Evolutionary conservation across 176 grass and related monocot genomes (phyloP).

Genomic region (Thinopyrum elongatum): DNA sequence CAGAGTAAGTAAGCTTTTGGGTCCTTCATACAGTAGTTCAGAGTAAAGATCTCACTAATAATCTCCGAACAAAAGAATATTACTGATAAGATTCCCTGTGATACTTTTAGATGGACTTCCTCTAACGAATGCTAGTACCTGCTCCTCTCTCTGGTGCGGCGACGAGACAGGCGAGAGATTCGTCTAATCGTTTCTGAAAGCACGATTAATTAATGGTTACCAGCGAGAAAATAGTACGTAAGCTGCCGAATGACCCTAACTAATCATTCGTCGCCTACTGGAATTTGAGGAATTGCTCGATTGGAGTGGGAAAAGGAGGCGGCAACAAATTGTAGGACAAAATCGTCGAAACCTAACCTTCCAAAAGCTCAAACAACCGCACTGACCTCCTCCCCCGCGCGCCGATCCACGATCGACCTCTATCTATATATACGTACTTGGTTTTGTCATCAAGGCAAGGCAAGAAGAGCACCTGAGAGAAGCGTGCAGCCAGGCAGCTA

Average conservation of each 20-base stretch:
- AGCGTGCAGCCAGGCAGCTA: no score
- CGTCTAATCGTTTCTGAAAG: constrained; percentile 2
- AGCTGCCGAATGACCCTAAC: constrained; percentile 32
- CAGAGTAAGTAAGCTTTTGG: neutral
- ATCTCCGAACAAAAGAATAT: no score
- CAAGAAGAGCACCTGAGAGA: no score
- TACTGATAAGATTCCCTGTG: neutral
- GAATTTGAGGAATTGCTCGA: constrained; percentile 28
- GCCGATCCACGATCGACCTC: neutral
- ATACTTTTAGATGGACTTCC: neutral
- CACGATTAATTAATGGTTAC: constrained; percentile 17
- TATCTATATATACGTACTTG: constrained; percentile 17
- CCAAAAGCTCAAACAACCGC: constrained; percentile 65
- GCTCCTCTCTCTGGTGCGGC: neutral
- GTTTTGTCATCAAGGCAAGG: constrained; percentile 22
- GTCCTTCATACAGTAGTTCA: neutral
- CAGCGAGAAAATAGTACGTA: neutral
- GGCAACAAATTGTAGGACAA: neutral
- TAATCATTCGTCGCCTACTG: constrained; percentile 39
- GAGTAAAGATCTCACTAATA: neutral
- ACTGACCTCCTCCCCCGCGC: neutral
- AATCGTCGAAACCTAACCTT: constrained; percentile 68
- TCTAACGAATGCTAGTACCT: neutral
- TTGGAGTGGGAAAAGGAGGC: constrained; percentile 16
- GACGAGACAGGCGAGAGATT: constrained; percentile 1